Base-by-base conservation (phyloP, 208 protist species). In the Wallacemonas sp. region DNA sequence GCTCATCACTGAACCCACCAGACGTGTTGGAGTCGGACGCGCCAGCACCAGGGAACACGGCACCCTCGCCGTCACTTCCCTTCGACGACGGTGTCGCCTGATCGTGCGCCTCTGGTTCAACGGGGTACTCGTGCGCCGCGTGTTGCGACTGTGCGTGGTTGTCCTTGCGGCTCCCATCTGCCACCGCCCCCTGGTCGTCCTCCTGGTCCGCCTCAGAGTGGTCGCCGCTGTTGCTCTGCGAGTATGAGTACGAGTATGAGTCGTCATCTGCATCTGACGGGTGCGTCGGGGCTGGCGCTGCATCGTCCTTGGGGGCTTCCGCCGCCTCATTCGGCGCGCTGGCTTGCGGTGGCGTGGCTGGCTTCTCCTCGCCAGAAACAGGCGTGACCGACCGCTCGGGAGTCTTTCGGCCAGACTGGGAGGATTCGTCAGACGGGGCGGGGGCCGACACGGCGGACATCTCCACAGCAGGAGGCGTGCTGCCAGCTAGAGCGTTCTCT, bases 171-270 rank as follows among this genome's bases (percentile, higher is more conserved):
- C 17, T 21, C 17, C 41, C 17, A n/a, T 47, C 41, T 16, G 34
- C 17, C 43, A 19, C 43, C 11, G 5, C 11, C 43, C 4, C 19
- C 5, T 19, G 3, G 24, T 4, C 19, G 4, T 16, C 30, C 16
- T 3, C 26, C 6, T 24, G 17, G 14, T 9, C 0, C 11, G 52
- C 17, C 32, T 58, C 30, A 3, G 52, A 33, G 11, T 33, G n/a
- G 5, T 9, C 6, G n/a, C 32, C 52, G 19, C 52, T 58, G 26
- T 19, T 4, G 23, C 52, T 58, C 26, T 33, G 29, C 52, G 52
- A 27, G 54, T 68, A 73, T 24, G 65, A 72, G 56, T 69, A 47
- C 14, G 49, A 52, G 57, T 78, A 67, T 5, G 67, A 75, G 61
- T 39, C 14, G 52, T 26, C 47, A 6, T 9, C 26, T 9, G 9